A percentile compares a stretch with the other conserved stretches of the same genome.
Evolutionary conservation across 2,329 filamentous ascomycete genomes (phyloP).

Genomic region (Parafenestella ontariensis): DNA sequence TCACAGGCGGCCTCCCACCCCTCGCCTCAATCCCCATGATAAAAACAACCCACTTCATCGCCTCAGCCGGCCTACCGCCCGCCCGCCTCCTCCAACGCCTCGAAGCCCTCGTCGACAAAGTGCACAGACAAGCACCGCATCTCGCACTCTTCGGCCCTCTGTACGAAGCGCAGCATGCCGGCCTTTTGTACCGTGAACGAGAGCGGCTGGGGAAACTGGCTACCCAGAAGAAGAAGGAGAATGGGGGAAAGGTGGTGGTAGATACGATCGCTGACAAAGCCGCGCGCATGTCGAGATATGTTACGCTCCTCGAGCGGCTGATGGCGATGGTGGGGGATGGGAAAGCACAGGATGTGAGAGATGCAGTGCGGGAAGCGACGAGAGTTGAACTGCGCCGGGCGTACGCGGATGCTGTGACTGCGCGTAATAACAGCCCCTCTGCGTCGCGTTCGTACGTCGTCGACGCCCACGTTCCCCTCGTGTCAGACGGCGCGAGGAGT

Average conservation of each 20-base stretch:
- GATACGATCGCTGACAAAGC: conserved; percentile 35
- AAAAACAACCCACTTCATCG: conserved; percentile 33
- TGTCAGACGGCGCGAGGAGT: too few species aligned
- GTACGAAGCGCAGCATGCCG: conserved; percentile 30
- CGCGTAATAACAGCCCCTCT: conserved; percentile 5
- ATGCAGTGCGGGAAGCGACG: conserved; percentile 28
- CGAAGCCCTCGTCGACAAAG: conserved; percentile 44
- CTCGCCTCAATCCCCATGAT: conserved; percentile 34
- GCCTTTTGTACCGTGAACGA: conserved; percentile 35
- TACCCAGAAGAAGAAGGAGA: too few species aligned
- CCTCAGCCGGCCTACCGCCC: conserved; percentile 32
- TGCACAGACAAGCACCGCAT: conserved; percentile 34
- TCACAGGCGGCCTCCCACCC: conserved; percentile 35
- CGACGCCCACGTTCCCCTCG: conserved; percentile 1
- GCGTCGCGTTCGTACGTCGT: conserved; percentile 1
- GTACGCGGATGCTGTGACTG: conserved; percentile 29
- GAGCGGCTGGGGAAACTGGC: conserved; percentile 34
- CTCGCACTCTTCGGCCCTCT: conserved; percentile 40
- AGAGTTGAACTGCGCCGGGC: conserved; percentile 27
- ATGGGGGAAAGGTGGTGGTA: too few species aligned
- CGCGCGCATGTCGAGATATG: conserved; percentile 38
- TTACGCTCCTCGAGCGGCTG: conserved; percentile 36
- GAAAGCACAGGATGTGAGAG: conserved; percentile 25
- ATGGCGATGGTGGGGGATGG: conserved; percentile 36
- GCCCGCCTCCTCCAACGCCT: conserved; percentile 44